Evolutionary conservation across 1,139 yeast genomes (phyloP), one percentile per base, ranked within the genome.

Genomic region (Pichia sp.): DNA sequence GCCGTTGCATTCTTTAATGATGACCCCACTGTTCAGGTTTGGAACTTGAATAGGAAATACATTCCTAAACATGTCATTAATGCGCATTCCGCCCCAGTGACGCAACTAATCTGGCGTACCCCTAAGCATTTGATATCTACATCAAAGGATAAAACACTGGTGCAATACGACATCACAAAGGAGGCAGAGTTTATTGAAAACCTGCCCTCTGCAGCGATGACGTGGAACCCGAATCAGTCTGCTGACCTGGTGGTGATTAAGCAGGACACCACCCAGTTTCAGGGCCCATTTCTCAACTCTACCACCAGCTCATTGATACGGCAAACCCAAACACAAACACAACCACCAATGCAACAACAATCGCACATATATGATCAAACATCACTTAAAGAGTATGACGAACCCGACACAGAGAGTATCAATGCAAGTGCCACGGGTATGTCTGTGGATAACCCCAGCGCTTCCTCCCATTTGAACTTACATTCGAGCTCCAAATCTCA

Each of bases 1-100:
- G 96, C 94, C 0, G 72, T 84, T 34, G 80, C 82, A 55, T 83
- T 80, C 41, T 63, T 84, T 48, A 81, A 80, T 39, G 88, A 82
- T 49, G 95, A 85, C 51, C 72, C 85, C 10, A 70, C 77, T 15
- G 69, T 86, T 6, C 76, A 82, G 28, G 69, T 86, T 3, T 91
- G 86, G 73, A 77, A 79, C 35, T 64, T 88, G 33, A 69, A 71
- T 30, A 64, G 96, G 42, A 84, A 79, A 47, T 80, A 72, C 52
- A 72, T 88, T 12, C 96, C 98, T 0, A 69, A 72, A 35, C 76
- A 80, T 50, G 68, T 78, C 4, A 63, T 85, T 25, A 77, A 74
- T 33, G 52, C 60, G 11, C 83, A 77, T 48, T 41, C 64, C 0
- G 67, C 66, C 15, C 66, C 66, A 19, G 66, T 74, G 1, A 68